Evolutionary conservation across 139 green algal genomes (phyloP), one percentile per base, ranked within the genome.

Genomic region (Nannochloris sp.): DNA sequence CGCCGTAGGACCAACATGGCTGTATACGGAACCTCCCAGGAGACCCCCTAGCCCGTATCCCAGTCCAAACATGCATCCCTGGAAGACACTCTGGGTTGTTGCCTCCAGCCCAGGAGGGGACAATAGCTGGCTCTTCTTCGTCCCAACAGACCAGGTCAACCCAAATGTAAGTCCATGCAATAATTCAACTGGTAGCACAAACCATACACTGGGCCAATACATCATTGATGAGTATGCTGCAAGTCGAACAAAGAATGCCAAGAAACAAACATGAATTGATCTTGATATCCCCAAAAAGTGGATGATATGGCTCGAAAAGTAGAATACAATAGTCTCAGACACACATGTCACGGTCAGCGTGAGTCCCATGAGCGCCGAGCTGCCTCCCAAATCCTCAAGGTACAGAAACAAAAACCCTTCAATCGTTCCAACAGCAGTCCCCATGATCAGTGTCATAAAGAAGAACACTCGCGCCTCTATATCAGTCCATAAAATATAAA

Each of bases 81-180:
- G 61, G 13, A 76, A 82, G 23, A 75, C 40, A 16, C 55, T 56
- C 51, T 83, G 76, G 0, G 45, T 70, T 3, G 72, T 80, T 16
- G 68, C 45, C 12, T 77, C 69, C 16, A 80, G 61, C 8, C 76
- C 76, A 1, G 61, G 40, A 11, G 76, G 76, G 3, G 76, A 60
- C 3, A 78, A 37, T 9, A 61, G 25, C 2, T 25, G 20, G 59
- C 63, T 79, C 17, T 79, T 70, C 51, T 73, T 31, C 5, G 46
- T 59, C 9, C 44, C 62, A 23, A 23, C 45, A 40, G 60, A 63
- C 72, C 72, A 82, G 3, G 76, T 70, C 1, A 65, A 36, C 4
- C 67, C 76, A 65, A 82, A 82, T 1, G 76, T 82, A 40, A 82
- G 37, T 9, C 72, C 76, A 29, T 82, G 67, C 59, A 82, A 51